Evolutionary conservation across 2,329 filamentous ascomycete species (phyloP).

Genomic region (Pseudogymnoascus sp.): DNA sequence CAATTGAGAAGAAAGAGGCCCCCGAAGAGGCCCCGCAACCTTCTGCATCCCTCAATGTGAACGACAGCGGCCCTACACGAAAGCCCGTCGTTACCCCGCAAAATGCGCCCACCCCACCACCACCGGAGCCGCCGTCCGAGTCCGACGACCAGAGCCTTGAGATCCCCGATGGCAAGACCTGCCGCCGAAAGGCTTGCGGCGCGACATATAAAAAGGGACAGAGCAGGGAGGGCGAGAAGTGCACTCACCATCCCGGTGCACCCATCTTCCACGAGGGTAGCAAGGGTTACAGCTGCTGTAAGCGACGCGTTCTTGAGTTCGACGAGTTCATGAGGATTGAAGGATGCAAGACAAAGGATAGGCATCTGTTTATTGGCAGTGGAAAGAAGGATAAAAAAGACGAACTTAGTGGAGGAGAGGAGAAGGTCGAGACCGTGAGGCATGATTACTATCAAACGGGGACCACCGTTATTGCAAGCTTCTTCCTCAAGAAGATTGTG

Average conservation of each 20-base stretch:
- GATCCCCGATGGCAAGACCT: conserved; percentile 67
- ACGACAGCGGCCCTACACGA: conserved; percentile 45
- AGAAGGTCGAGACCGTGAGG: conserved; percentile 68
- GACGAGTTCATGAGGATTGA: conserved; percentile 96
- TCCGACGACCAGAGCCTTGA: conserved; percentile 72
- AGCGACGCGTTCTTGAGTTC: conserved; percentile 89
- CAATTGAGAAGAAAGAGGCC: conserved; percentile 51
- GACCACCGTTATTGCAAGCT: conserved; percentile 74
- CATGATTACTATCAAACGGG: conserved; percentile 94
- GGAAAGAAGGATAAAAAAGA: conserved; percentile 47
- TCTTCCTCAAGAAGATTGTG: conserved; percentile 96
- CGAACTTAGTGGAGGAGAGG: conserved; percentile 47
- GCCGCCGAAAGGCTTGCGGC: conserved; percentile 71
- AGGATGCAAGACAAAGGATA: conserved; percentile 74
- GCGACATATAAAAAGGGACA: conserved; percentile 54
- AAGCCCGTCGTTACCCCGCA: conserved; percentile 38
- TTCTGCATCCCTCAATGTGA: conserved; percentile 26
- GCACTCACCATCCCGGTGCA: conserved; percentile 79
- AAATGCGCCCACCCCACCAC: conserved; percentile 31
- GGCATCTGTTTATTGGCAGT: conserved; percentile 78
- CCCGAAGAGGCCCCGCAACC: conserved; percentile 32
- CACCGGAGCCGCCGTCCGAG: conserved; percentile 67
- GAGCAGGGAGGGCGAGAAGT: conserved; percentile 63
- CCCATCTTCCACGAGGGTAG: conserved; percentile 97
- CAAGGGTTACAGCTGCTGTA: conserved; percentile 97